Evolutionary conservation across 441 rosid species (phyloP), one percentile per base, ranked within the genome.

Genomic region (Erysimum pusillum): DNA sequence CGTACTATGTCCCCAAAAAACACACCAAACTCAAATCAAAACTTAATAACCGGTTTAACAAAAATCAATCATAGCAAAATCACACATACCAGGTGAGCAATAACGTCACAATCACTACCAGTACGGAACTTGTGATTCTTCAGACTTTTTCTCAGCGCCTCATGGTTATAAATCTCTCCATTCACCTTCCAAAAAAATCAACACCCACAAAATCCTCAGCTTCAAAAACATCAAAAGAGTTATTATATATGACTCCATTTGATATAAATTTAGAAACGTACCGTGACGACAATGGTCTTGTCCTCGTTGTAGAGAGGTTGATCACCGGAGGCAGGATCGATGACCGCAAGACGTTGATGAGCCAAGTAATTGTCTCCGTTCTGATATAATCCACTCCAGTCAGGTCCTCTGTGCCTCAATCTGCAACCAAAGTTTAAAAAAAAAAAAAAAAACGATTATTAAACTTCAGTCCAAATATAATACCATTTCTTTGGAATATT

Each of bases 401-500:
- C 98, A 7, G 98, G 98, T 45, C 98, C 98, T 34, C 98, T 91
- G 75, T 94, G 98, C 88, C 85, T 94, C 87, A 94, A 78, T 53
- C 98, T 94, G 82, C 73, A 48, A 52, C 4, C 48, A 71, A 13
- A 6, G 3, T 14, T 31, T 34, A 1, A 20, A 25, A 22, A 18
- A 1, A 62, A 1, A 62, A 22, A 20, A 41, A 25, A 35, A 52
- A 22, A 53, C 15, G 3, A 17, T 60, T 38, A 32, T n/a, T 41
- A 1, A 48, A 13, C 17, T 35, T 25, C 5, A 20, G 31, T 28
- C 15, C 36, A 67, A 20, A 36, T 5, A 52, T 10, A 18, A 3
- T 67, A 53, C 42, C 49, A 51, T 67, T 54, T 68, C 17, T 39
- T 14, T 22, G 6, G 41, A 39, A 60, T 48, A 60, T 61, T 38